These are phyloP conservation scores for Jacaranda mimosifolia DNA, from an alignment of 257 asterid genomes.

Conservation along the genomic window DNA sequence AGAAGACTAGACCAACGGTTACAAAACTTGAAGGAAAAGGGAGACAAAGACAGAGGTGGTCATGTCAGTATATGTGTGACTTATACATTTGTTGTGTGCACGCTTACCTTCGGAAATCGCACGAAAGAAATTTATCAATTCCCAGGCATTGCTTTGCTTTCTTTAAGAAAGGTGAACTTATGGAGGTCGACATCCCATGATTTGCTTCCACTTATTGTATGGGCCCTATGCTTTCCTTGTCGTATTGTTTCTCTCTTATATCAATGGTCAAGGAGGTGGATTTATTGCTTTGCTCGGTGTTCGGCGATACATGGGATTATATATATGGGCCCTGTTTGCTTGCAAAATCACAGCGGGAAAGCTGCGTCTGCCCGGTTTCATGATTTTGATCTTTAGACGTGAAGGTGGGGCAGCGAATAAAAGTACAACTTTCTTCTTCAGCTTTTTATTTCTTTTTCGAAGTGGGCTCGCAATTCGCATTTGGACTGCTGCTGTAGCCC, in stretches of 20 bases:
- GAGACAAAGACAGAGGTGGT: background rate
- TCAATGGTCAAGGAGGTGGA: background rate
- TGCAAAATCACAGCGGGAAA: background rate
- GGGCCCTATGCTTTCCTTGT: slow-evolving; percentile 4
- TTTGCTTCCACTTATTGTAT: background rate
- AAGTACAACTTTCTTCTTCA: no score
- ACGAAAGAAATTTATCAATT: background rate
- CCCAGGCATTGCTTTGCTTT: slow-evolving; percentile 30
- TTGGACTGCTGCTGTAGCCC: no score
- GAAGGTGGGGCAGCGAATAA: no score
- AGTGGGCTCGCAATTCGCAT: no score
- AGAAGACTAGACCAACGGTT: background rate
- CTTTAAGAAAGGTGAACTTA: background rate
- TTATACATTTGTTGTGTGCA: slow-evolving; percentile 35
- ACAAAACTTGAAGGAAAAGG: background rate
- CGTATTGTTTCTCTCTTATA: background rate
- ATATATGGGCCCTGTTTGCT: background rate
- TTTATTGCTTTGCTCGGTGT: background rate
- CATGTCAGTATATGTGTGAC: slow-evolving; percentile 31
- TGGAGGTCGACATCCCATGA: slow-evolving; percentile 6
- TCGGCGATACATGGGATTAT: background rate
- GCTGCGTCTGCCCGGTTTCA: background rate
- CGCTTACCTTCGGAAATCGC: slow-evolving; percentile 38
- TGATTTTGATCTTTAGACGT: no score
- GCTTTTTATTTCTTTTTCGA: no score